These are phyloP conservation scores for Yamadazyma takamatsuzukensis DNA, from an alignment of 805 yeast genomes.

Conservation along the genomic window DNA sequence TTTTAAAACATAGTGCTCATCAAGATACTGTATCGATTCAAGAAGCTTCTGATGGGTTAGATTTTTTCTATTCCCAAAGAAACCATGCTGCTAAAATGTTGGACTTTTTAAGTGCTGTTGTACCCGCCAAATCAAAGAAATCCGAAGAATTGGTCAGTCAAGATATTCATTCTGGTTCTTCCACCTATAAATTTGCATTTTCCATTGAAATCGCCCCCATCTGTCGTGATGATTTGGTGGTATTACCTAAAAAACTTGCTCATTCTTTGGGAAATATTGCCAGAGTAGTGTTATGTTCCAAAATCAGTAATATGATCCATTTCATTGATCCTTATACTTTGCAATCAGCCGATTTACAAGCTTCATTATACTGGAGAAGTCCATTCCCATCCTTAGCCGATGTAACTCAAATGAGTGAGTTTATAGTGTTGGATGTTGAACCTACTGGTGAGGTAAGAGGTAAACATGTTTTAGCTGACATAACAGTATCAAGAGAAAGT, in stretches of 20 bases:
- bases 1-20: constrained; percentile 89
- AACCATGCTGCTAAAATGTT: constrained; percentile 93
- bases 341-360: constrained; percentile 69
- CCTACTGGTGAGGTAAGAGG: constrained; percentile 81
- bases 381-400: constrained; percentile 79
- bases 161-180: constrained; percentile 87
- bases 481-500: constrained; percentile 82
- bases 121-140: constrained; percentile 76
- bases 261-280: constrained; percentile 77
- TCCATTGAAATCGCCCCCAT: constrained; percentile 94
- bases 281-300: constrained; percentile 79
- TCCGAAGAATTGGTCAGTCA: constrained; percentile 89
- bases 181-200: constrained; percentile 84
- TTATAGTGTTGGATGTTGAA: constrained; percentile 89
- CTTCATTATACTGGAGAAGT: constrained; percentile 73
- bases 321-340: constrained; percentile 82
- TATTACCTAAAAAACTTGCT: constrained; percentile 85
- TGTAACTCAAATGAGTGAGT: constrained; percentile 74
- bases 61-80: constrained; percentile 83
- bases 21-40: constrained; percentile 89
- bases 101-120: constrained; percentile 81
- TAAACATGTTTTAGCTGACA: constrained; percentile 79
- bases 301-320: constrained; percentile 77
- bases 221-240: constrained; percentile 94
- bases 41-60: constrained; percentile 91